Percentiles rank a stretch among this genome's conserved stretches.
Evolutionary conservation across 2,329 filamentous ascomycete genomes (phyloP).

Genomic region (Trichoderma sp.): DNA sequence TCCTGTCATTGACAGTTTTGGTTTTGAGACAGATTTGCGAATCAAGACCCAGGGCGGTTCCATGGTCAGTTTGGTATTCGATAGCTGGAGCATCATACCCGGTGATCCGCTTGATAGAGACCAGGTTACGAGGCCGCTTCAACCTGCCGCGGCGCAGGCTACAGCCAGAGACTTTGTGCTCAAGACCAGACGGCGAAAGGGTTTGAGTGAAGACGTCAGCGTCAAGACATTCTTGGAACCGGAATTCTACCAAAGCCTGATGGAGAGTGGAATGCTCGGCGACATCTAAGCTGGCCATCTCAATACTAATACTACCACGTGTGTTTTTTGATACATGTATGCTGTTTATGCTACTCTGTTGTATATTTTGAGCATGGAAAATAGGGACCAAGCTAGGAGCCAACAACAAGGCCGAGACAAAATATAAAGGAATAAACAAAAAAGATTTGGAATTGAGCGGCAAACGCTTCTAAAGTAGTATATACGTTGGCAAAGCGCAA

Average conservation of each 20-base stretch:
- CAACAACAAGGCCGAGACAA: neutral
- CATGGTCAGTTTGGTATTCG: constrained; percentile 88
- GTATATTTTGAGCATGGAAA: neutral
- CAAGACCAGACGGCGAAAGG: constrained; percentile 92
- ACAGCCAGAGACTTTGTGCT: constrained; percentile 95
- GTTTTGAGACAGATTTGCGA: constrained; percentile 94
- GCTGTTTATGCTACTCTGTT: constrained; percentile 1
- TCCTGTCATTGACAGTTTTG: constrained; percentile 95
- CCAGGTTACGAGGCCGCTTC: constrained; percentile 77
- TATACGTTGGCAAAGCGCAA: neutral
- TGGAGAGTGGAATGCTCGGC: constrained; percentile 85
- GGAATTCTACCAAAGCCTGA: constrained; percentile 84
- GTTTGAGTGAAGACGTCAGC: constrained; percentile 90
- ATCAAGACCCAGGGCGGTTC: constrained; percentile 95
- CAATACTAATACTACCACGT: neutral
- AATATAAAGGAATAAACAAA: neutral
- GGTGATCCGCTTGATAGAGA: constrained; percentile 92
- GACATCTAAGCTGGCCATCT: constrained; percentile 37
- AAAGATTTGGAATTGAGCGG: neutral
- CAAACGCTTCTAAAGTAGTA: neutral
- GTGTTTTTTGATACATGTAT: neutral
- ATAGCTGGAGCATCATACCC: constrained; percentile 93
- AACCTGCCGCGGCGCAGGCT: constrained; percentile 84
- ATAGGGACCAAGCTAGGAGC: no score
- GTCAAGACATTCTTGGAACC: constrained; percentile 96